Base-by-base conservation (phyloP, 352 stramenopile species). In the Phytopythium montanum region DNA sequence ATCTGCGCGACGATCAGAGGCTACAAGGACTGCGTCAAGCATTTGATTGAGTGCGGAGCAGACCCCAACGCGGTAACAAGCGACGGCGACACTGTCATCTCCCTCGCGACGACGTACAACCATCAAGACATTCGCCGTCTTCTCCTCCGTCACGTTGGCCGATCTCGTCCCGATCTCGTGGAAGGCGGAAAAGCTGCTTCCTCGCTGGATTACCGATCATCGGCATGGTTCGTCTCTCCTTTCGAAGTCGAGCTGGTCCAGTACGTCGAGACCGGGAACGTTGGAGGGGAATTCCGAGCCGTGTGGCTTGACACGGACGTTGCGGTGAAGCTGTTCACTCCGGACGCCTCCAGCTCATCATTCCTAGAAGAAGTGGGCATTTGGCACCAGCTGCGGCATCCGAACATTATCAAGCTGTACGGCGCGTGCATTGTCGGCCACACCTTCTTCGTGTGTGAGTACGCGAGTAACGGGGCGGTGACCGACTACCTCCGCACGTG, bases 371-470 rank as follows among this genome's bases (percentile, higher is more conserved):
- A 61, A 39, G 42, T 54, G 7, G 23, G 14, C 0, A 1, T 61
- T 3, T 61, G 56, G 56, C 42, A 61, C 21, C 10, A 18, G n/a
- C 34, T 61, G 44, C 51, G 26, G 2, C 45, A 61, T 29, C 56
- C 46, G 3, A 56, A 62, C 19, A n/a, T 62, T 5, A 41, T 57
- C 26, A 51, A 62, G 33, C 23, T 62, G n/a, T 48, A 44, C 21
- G 56, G 31, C 6, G 56, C 45, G 6, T 49, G 45, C 41, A 8
- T 48, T 13, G 7, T 19, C 21, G 31, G 33, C 21, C 38, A 54
- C 13, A 23, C 16, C 9, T 55, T 61, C 44, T 61, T 61, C 21
- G 45, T 61, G n/a, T 61, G 45, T 14, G 45, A 61, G 14, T 61
- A 55, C n/a, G 56, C 45, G 8, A 39, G 31, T 1, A 55, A 36